These are phyloP conservation scores for Nematocida displodere DNA, from an alignment of 371 early-diverging fungal genomes.

Conservation along the genomic window DNA sequence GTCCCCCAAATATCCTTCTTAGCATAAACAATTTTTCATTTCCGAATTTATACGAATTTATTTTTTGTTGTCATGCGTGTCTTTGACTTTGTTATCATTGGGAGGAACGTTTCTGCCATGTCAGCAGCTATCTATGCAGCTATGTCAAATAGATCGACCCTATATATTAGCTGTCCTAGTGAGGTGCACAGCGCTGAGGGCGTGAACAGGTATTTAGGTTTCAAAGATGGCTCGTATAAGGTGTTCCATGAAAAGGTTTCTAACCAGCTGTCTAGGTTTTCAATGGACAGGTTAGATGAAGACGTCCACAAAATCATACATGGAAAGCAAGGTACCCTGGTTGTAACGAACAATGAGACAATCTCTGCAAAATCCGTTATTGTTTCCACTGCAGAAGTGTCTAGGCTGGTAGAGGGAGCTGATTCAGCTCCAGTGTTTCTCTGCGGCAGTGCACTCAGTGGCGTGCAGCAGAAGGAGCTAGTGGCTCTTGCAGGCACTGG, in stretches of 20 bases:
- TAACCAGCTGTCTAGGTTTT: background rate
- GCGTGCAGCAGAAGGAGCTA: constrained; percentile 9
- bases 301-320: background rate
- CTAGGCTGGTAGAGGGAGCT: background rate
- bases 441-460: constrained; percentile 20
- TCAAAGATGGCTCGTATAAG: constrained; percentile 3
- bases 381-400: constrained; percentile 20
- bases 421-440: background rate
- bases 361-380: constrained; percentile 33
- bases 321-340: background rate
- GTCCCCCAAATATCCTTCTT: background rate
- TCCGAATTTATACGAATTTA: constrained; percentile 24
- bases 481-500: constrained; percentile 49
- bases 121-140: constrained; percentile 44
- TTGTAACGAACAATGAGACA: background rate
- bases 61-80: constrained; percentile 33
- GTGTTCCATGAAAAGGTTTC: background rate
- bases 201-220: constrained; percentile 38
- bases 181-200: background rate
- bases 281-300: background rate
- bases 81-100: constrained; percentile 44
- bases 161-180: constrained; percentile 15
- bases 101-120: constrained; percentile 40
- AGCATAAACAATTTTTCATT: constrained; percentile 32
- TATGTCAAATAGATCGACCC: constrained; percentile 31